A percentile compares a stretch with the other conserved stretches of the same genome.
These are phyloP conservation scores for Fraxinus nigra DNA, from an alignment of 305 asterid species.

Conservation along the genomic window DNA sequence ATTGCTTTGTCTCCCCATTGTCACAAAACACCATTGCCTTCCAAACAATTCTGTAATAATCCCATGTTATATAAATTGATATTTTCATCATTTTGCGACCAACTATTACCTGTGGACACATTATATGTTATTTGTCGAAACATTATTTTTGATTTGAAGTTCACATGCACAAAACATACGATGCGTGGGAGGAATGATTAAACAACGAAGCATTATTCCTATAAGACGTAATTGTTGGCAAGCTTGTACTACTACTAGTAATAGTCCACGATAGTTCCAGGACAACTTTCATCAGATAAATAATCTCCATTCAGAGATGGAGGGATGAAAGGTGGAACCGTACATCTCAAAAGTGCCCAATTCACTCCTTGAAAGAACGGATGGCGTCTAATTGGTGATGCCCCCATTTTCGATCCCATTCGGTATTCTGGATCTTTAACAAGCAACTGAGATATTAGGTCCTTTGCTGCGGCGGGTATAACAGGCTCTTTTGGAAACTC, in stretches of 20 bases:
- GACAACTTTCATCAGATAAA: constrained; percentile 50
- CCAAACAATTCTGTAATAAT: constrained; percentile 18
- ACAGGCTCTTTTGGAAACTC: constrained; percentile 83
- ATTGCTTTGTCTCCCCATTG: constrained; percentile 15
- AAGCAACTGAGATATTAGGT: constrained; percentile 65
- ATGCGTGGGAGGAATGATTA: neutral
- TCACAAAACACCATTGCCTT: constrained; percentile 21
- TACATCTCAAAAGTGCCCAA: constrained; percentile 89
- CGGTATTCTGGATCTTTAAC: constrained; percentile 73
- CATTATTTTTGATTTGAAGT: neutral
- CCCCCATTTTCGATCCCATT: constrained; percentile 87
- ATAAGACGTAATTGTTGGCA: neutral
- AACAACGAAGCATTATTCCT: constrained; percentile 17
- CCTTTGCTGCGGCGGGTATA: constrained; percentile 57
- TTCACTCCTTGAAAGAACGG: constrained; percentile 80
- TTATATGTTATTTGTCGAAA: neutral
- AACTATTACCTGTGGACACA: neutral
- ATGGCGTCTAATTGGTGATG: constrained; percentile 76
- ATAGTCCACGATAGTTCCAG: constrained; percentile 62
- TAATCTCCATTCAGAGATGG: constrained; percentile 51
- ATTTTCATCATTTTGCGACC: neutral
- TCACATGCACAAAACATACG: neutral
- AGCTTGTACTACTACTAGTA: constrained; percentile 37
- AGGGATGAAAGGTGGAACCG: constrained; percentile 73
- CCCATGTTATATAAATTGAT: neutral